Evolutionary conservation across 495 filamentous ascomycete genomes (phyloP), one percentile per base, ranked within the genome.

Genomic region (Neurospora sp.): DNA sequence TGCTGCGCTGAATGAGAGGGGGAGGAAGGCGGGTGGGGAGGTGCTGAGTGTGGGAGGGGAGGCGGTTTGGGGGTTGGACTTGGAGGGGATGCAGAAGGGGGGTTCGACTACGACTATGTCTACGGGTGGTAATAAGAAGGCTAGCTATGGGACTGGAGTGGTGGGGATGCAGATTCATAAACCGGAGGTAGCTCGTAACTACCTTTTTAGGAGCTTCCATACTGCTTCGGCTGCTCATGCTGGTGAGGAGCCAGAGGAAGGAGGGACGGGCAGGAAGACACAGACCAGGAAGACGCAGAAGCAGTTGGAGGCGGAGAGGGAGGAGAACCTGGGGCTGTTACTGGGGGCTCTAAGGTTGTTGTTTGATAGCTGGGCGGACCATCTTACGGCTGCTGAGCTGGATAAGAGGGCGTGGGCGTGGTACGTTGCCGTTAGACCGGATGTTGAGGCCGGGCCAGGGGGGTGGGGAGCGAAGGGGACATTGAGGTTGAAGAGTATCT

Each of bases 381-480:
- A 85, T 40, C 77, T 94, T 9, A 81, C 79, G 20, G 78, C 80
- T 2, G 81, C 86, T 5, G 92, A 96, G 75, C 83, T 95, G 42
- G 92, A 96, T 77, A 83, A 85, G 73, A 85, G 90, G 70, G 91
- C 92, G 38, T 96, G 93, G 93, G 80, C 84, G 37, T 96, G 93
- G 93, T 96, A 96, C 79, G 82, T 90, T 3, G 86, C 85, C 37
- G 90, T 94, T 9, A 83, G 93, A 70, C 93, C 93, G 0, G 89
- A 90, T 0, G 91, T 96, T 4, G 89, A 91, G 72, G 81, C 83
- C 69, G 93, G 93, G 2, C 88, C 86, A 69, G 88, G 86, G 46
- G 93, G 93, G 4, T 95, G 93, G 93, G 93, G 93, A 16, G 91
- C 91, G 27, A 94, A 94, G 79, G 92, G 91, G 18, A 82, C 84